phyloP scores from a whole-genome alignment of 768 basidiomycete genomes.

The Psilocybe sp. region DNA sequence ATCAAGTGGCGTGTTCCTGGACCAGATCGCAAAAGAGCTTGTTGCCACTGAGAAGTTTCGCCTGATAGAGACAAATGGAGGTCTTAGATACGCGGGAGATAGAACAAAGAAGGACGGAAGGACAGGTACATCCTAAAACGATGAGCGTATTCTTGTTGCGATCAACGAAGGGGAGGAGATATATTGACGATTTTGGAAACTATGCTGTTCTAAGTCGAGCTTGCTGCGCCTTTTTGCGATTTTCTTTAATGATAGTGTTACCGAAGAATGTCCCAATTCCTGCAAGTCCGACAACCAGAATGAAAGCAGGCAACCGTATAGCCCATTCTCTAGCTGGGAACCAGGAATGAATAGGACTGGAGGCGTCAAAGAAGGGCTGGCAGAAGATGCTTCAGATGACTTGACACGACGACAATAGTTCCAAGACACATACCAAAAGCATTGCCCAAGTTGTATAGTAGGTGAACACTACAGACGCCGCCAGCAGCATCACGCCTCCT shows the following conservation, averaged over 20 bases:
- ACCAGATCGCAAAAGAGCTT: slow-evolving; percentile 61
- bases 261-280: slow-evolving; percentile 82
- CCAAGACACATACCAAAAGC: slow-evolving; percentile 58
- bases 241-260: slow-evolving; percentile 71
- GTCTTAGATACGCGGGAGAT: slow-evolving; percentile 11
- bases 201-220: slow-evolving; percentile 62
- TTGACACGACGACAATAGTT: not conserved
- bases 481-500: slow-evolving; percentile 77
- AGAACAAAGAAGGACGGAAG: slow-evolving; percentile 14
- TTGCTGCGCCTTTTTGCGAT: slow-evolving; percentile 61
- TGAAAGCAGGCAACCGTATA: slow-evolving; percentile 77
- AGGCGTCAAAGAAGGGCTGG: slow-evolving; percentile 79
- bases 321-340: slow-evolving; percentile 95
- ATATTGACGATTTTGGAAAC: not conserved
- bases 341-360: slow-evolving; percentile 69
- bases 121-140: not conserved
- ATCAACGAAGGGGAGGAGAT: not conserved
- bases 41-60: slow-evolving; percentile 70
- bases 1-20: slow-evolving; percentile 43
- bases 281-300: slow-evolving; percentile 78
- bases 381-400: slow-evolving; percentile 6
- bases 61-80: slow-evolving; percentile 38
- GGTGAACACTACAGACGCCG: slow-evolving; percentile 71
- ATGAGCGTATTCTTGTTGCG: too few relatives aligned
- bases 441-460: slow-evolving; percentile 95